These are phyloP conservation scores for Balakata baccata DNA, from an alignment of 345 rosid species.

Conservation along the genomic window DNA sequence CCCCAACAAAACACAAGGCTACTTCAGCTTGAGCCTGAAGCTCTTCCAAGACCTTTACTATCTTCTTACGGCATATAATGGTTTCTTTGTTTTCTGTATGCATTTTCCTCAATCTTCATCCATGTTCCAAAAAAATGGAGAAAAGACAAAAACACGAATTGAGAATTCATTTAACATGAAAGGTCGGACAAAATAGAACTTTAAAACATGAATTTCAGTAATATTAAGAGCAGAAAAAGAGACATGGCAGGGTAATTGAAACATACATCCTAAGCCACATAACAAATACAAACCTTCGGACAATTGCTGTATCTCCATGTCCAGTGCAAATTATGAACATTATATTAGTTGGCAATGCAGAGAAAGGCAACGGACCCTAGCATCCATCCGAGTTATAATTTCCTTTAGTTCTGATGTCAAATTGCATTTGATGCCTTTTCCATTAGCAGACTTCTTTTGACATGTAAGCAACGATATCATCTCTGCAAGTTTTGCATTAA, in stretches of 20 bases:
- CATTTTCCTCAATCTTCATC: slow-evolving; percentile 72
- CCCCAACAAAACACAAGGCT: slow-evolving; percentile 81
- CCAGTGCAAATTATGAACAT: slow-evolving; percentile 94
- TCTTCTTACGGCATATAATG: slow-evolving; percentile 49
- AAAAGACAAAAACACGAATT: slow-evolving; percentile 3
- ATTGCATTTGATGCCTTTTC: slow-evolving; percentile 40
- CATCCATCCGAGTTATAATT: slow-evolving; percentile 50
- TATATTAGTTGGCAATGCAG: slow-evolving; percentile 66
- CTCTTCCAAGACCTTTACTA: slow-evolving; percentile 83
- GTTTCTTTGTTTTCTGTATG: slow-evolving; percentile 52
- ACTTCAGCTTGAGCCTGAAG: slow-evolving; percentile 96
- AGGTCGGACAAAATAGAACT: neutral
- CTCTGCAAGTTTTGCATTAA: slow-evolving; percentile 70
- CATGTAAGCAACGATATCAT: slow-evolving; percentile 77
- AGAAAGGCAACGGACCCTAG: slow-evolving; percentile 50
- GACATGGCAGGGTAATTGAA: neutral
- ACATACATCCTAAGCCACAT: neutral
- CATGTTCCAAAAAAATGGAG: slow-evolving; percentile 13
- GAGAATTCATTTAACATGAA: neutral
- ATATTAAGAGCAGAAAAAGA: neutral
- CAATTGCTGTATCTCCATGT: slow-evolving; percentile 86
- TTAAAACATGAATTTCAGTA: neutral
- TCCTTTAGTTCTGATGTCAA: slow-evolving; percentile 58
- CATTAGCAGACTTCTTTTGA: slow-evolving; percentile 37
- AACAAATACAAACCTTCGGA: slow-evolving; percentile 52